Conservation (phyloP, 2,329 filamentous ascomycete species). For the Emericellopsis cladophorae region DNA sequence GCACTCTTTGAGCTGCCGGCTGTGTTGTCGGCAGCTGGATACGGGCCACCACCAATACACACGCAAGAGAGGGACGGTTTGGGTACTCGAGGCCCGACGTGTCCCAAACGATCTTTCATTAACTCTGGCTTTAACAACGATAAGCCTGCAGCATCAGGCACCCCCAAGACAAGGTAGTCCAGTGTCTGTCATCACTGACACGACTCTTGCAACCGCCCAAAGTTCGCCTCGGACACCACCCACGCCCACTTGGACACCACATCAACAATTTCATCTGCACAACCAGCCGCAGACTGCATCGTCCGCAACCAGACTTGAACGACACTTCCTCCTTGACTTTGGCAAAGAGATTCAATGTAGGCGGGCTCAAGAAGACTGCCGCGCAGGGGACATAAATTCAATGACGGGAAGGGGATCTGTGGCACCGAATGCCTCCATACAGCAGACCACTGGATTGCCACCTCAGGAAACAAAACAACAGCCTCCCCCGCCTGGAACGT, state of each 20-base stretch:
- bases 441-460: slow-evolving; percentile 28
- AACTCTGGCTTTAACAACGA: slow-evolving; percentile 17
- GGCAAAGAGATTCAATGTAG: slow-evolving; percentile 41
- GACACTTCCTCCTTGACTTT: not conserved
- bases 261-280: not conserved
- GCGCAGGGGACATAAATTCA: slow-evolving; percentile 45
- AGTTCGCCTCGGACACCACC: slow-evolving; percentile 21
- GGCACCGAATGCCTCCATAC: slow-evolving; percentile 42
- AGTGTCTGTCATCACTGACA: slow-evolving; percentile 16
- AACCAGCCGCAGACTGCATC: too few relatives aligned
- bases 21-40: not conserved
- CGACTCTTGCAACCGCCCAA: slow-evolving; percentile 16
- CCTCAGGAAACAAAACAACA: slow-evolving; percentile 12
- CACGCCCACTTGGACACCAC: slow-evolving; percentile 16
- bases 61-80: slow-evolving; percentile 17
- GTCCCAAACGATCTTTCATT: slow-evolving; percentile 10
- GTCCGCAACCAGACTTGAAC: too few relatives aligned
- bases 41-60: not conserved
- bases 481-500: slow-evolving; percentile 11
- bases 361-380: slow-evolving; percentile 34
- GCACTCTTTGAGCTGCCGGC: too few relatives aligned
- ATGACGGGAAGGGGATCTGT: slow-evolving; percentile 51
- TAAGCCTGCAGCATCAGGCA: slow-evolving; percentile 21
- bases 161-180: slow-evolving; percentile 16
- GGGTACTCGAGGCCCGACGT: slow-evolving; percentile 17